phyloP scores from a whole-genome alignment of 2,329 filamentous ascomycete genomes.

The Fusarium tricinctum region DNA sequence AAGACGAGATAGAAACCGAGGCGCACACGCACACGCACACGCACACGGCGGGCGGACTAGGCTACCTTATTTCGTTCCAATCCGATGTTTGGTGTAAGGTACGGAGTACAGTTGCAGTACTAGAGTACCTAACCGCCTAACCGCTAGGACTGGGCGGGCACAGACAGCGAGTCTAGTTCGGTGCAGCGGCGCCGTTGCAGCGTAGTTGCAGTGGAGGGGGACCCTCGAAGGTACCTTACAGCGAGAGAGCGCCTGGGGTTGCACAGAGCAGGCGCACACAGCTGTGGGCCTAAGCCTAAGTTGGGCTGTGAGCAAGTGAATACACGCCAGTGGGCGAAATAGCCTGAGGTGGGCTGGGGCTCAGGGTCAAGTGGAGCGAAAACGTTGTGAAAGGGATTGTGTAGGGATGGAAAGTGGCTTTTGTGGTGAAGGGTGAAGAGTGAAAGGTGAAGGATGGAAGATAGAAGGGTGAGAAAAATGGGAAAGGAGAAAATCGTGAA shows the following conservation, averaged over 20 bases:
- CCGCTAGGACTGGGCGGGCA: conserved; percentile 29
- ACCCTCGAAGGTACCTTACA: conserved; percentile 41
- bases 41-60: conserved; percentile 23
- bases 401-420: conserved; percentile 20
- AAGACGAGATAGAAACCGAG: conserved; percentile 12
- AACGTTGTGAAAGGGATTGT: conserved; percentile 40
- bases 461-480: not conserved
- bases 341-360: conserved; percentile 19
- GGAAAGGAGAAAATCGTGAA: not conserved
- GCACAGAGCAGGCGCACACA: not conserved
- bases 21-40: not conserved
- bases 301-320: conserved; percentile 9
- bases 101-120: conserved; percentile 14
- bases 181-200: conserved; percentile 26
- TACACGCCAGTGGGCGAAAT: conserved; percentile 28
- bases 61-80: conserved; percentile 47
- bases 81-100: conserved; percentile 29
- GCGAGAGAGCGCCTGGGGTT: conserved; percentile 36
- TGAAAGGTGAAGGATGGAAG: not conserved
- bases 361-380: conserved; percentile 32
- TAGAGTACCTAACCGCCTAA: conserved; percentile 10
- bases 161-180: conserved; percentile 19
- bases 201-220: conserved; percentile 38
- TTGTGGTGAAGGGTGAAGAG: not conserved
- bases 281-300: no score